Percentiles rank a stretch among this genome's conserved stretches.
Conservation (phyloP, 495 filamentous ascomycete genomes). For the Podospora anserina region DNA sequence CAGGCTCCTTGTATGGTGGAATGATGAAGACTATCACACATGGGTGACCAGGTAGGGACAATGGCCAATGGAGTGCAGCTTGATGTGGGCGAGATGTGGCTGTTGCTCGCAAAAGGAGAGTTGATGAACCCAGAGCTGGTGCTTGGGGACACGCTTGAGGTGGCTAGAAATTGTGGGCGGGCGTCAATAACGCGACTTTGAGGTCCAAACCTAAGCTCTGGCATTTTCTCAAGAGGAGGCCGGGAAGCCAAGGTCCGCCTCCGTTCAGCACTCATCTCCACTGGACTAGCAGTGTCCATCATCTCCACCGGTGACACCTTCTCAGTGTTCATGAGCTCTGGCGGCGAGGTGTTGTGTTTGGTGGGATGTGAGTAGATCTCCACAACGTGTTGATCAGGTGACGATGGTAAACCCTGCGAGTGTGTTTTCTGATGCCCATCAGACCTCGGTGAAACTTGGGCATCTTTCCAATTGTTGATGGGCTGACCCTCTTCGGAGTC, state of each 20-base stretch:
- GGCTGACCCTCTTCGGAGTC: too few species aligned
- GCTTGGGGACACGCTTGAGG: not conserved
- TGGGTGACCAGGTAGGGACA: not conserved
- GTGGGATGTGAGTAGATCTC: too few species aligned
- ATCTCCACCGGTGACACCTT: not conserved
- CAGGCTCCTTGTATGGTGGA: not conserved
- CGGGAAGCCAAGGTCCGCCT: not conserved
- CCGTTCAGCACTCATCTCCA: not conserved
- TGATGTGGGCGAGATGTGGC: not conserved
- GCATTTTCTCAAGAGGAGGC: not conserved
- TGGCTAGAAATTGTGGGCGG: not conserved
- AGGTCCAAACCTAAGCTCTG: not conserved
- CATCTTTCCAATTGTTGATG: too few species aligned
- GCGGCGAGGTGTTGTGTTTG: not conserved
- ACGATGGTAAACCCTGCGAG: not conserved
- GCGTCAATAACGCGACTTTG: not conserved
- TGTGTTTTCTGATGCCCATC: not conserved
- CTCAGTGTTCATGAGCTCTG: not conserved
- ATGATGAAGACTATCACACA: not conserved
- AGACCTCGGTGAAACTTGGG: too few species aligned
- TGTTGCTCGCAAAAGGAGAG: not conserved
- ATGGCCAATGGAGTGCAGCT: not conserved
- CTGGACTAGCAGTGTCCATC: not conserved
- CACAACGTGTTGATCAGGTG: not conserved
- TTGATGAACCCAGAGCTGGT: not conserved